Conservation (phyloP, 805 yeast species). For the Lachancea cidri region DNA sequence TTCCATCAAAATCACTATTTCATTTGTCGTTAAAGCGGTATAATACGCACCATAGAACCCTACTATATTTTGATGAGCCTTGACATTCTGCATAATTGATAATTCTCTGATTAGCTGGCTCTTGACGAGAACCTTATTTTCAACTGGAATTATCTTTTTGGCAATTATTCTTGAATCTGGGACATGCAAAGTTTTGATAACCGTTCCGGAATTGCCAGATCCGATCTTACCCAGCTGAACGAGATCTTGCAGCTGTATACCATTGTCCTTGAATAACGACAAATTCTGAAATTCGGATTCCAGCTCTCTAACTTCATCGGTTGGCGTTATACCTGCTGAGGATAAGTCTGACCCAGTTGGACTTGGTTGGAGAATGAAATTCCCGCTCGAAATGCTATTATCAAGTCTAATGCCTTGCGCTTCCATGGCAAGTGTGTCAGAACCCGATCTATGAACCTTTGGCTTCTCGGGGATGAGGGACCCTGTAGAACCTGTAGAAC, state of each 20-base stretch:
- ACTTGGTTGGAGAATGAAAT: constrained; percentile 4
- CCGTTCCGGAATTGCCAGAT: constrained; percentile 92
- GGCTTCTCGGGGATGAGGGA: background rate
- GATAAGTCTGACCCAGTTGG: constrained; percentile 12
- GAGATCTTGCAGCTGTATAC: constrained; percentile 57
- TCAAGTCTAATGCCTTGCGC: background rate
- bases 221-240: constrained; percentile 76
- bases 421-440: background rate
- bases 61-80: constrained; percentile 69
- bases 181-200: constrained; percentile 78
- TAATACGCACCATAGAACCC: constrained; percentile 89
- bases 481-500: background rate
- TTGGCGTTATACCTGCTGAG: constrained; percentile 8
- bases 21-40: constrained; percentile 43
- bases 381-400: background rate
- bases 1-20: constrained; percentile 90
- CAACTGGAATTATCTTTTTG: constrained; percentile 79
- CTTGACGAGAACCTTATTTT: constrained; percentile 44
- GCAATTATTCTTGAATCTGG: constrained; percentile 91
- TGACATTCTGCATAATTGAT: constrained; percentile 86
- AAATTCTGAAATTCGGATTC: constrained; percentile 13
- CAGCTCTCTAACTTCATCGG: constrained; percentile 9
- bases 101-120: constrained; percentile 80
- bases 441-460: background rate
- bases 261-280: constrained; percentile 17